Base-by-base conservation (phyloP, 106 monocot species). In the Allium fistulosum region DNA sequence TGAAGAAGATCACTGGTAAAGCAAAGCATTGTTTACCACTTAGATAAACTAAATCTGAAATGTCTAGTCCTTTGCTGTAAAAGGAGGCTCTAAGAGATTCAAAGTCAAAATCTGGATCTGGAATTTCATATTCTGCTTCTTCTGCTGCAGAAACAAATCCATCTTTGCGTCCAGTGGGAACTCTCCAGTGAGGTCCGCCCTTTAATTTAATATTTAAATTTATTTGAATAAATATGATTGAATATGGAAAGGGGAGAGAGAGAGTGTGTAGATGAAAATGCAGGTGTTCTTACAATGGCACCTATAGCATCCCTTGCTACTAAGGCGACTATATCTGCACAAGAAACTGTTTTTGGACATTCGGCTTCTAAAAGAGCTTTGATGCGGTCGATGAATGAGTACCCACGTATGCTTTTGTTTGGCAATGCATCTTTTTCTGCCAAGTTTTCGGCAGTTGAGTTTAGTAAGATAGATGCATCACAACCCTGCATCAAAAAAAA, bases 401-500 rank as follows among this genome's bases (percentile, higher is more conserved):
- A 69, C 5, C 69, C 69, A 14, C 47, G 63, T 17, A 64, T 9
- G 49, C 16, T 69, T 47, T 17, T 17, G n/a, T 69, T 69, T 17
- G 69, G 45, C 4, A 6, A 2, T 46, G 58, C 11, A 10, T 57
- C 58, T 18, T 69, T 69, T 46, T 69, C 69, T 16, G 69, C 46
- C 26, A 47, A 7, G 15, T 69, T 69, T 46, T 11, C 46, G 14
- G 37, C 46, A 10, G 69, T 69, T 8, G 57, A 69, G 28, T 57
- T 69, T 27, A 69, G n/a, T 4, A 58, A 59, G n/a, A 69, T 58
- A 9, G 69, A 69, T 0, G 69, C 69, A 69, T 69, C 69, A 58
- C 69, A 69, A 16, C 58, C 58, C 60, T 60, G n/a, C 11, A 49
- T 10, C 15, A 52, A 16, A 18, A 18, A 7, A 59, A 13, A 59